Evolutionary conservation across 2,329 filamentous ascomycete genomes (phyloP).

Genomic region (Stemphylium lycopersici): DNA sequence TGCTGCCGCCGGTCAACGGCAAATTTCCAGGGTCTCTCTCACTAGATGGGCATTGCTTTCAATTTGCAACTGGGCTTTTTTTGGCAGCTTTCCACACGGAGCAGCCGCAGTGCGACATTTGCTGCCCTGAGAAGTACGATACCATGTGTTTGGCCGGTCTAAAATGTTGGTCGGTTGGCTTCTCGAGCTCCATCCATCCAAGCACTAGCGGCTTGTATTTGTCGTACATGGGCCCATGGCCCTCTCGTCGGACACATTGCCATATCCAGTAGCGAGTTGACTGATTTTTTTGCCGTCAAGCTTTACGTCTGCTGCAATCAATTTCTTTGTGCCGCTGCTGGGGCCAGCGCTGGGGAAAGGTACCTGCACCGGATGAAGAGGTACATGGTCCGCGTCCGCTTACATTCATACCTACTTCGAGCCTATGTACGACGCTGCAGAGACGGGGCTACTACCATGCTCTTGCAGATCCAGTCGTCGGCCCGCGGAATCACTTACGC

Average conservation of each 20-base stretch:
- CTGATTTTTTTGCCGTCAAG: slow-evolving; percentile 22
- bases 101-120: slow-evolving; percentile 13
- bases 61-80: slow-evolving; percentile 16
- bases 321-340: slow-evolving; percentile 36
- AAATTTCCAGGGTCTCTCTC: slow-evolving; percentile 7
- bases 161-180: slow-evolving; percentile 17
- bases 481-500: slow-evolving; percentile 43
- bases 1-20: slow-evolving; percentile 32
- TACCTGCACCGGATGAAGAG: slow-evolving; percentile 47
- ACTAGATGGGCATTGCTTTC: not conserved
- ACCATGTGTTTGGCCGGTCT: slow-evolving; percentile 26
- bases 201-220: slow-evolving; percentile 24
- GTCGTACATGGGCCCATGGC: slow-evolving; percentile 21
- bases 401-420: slow-evolving; percentile 35
- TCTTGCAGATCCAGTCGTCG: slow-evolving; percentile 47
- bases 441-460: slow-evolving; percentile 42
- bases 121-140: not conserved
- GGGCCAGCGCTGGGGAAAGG: slow-evolving; percentile 27
- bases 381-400: slow-evolving; percentile 39
- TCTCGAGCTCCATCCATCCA: slow-evolving; percentile 20
- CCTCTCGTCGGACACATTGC: slow-evolving; percentile 34
- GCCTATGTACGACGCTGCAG: slow-evolving; percentile 34
- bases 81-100: not conserved
- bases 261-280: slow-evolving; percentile 26
- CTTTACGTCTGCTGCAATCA: slow-evolving; percentile 34